Evolutionary conservation across 495 filamentous ascomycete species (phyloP), one percentile per base, ranked within the genome.

Genomic region (Elasticomyces elasticus): DNA sequence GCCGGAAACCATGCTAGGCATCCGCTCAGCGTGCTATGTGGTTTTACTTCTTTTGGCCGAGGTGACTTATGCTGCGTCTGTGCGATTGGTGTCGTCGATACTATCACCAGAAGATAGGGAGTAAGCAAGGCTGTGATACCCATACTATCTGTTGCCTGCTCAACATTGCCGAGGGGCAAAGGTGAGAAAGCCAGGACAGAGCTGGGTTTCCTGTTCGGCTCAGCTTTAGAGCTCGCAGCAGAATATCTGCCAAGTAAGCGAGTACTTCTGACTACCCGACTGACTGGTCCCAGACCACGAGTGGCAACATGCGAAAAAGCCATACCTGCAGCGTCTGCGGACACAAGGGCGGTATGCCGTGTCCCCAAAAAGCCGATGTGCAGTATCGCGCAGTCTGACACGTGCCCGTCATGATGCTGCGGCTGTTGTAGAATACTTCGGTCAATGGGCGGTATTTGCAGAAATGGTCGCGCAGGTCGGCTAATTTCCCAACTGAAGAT

Each of bases 401-500:
- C 68, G 67, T 99, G 92, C 22, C 92, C 91, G 76, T 97, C 90
- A 6, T 66, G 67, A 19, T 77, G 78, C 6, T 53, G 30, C 50
- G 82, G 76, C 49, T 79, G 74, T 23, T 84, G 77, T n/a, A 84
- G 61, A 54, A 83, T 81, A 19, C 76, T 72, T 28, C 75, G 66
- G 40, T 86, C 79, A 11, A 94, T 71, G 27, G 89, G 87, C 9
- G 83, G 80, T 17, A 99, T 89, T 43, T 86, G 83, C 30, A 99
- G 78, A 62, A 99, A 99, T 1, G 90, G 92, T 38, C 83, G 78
- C 2, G 87, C 82, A 23, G 85, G 79, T 42, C 83, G 77, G 19
- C 82, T 78, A 24, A 92, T 81, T 63, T 99, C 92, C 92, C 92
- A 99, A 1, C 91, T 97, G 61, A 95, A 99, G 17, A 99, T 96